Percentiles rank a stretch among this genome's conserved stretches.
phyloP scores from a whole-genome alignment of 805 yeast species.

The Myxozyma lipomycoides region DNA sequence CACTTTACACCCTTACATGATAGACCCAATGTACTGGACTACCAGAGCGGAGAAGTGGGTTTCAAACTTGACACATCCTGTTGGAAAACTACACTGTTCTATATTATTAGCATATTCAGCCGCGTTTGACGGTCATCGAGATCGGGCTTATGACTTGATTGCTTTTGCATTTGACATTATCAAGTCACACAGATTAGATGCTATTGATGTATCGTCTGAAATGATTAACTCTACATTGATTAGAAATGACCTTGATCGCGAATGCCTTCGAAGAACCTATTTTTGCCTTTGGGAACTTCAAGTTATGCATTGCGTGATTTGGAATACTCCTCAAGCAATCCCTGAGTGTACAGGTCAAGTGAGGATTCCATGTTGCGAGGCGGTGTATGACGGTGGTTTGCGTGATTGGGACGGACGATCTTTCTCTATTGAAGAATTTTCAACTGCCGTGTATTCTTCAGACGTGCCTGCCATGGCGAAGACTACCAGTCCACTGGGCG shows the following conservation, averaged over 20 bases:
- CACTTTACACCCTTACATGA: conserved; percentile 8
- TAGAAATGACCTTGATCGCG: conserved; percentile 16
- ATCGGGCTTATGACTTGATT: conserved; percentile 15
- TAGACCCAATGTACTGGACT: conserved; percentile 27
- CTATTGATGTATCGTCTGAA: conserved; percentile 8
- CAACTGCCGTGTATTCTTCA: conserved; percentile 4
- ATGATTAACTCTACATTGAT: conserved; percentile 8
- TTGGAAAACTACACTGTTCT: conserved; percentile 9
- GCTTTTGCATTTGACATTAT: conserved; percentile 10
- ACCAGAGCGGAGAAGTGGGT: conserved; percentile 25
- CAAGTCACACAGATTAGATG: conserved; percentile 12
- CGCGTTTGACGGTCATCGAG: conserved; percentile 16
- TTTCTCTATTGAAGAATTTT: conserved; percentile 9
- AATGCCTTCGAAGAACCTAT: conserved; percentile 17
- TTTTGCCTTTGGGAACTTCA: conserved; percentile 18
- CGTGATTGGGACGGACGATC: conserved; percentile 12
- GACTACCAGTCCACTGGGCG: conserved; percentile 3
- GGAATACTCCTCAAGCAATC: conserved; percentile 11
- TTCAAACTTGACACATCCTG: conserved; percentile 8
- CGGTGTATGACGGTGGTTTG: conserved; percentile 12
- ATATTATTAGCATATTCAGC: conserved; percentile 20
- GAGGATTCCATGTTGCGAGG: conserved; percentile 23
- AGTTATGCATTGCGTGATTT: conserved; percentile 7
- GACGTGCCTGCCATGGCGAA: conserved; percentile 1
- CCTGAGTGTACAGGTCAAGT: conserved; percentile 13